Evolutionary conservation across 2,329 filamentous ascomycete species (phyloP), one percentile per base, ranked within the genome.

Genomic region (Myriosclerotinia duriaeana): DNA sequence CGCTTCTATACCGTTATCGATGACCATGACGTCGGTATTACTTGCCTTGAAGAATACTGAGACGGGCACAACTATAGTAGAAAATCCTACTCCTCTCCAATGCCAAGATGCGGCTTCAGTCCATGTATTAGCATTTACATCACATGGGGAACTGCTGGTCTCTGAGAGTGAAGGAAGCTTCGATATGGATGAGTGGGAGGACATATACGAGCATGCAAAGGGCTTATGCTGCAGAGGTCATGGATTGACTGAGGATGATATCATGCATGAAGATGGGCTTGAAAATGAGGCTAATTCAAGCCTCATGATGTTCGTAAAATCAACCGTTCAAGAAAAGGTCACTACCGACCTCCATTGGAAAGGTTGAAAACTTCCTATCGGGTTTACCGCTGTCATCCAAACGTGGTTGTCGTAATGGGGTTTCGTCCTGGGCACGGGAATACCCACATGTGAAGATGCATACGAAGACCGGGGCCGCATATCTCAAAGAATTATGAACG

Each of bases 111-210:
- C 90, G 14, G 82, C 80, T 65, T 96, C 92, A 6, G 79, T 91
- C 30, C 94, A 97, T 76, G 91, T 90, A n/a, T 83, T 97, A 67
- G 89, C 88, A 7, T 96, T 95, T 76, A 89, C 89, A n/a, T 87
- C 88, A 1, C 81, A 87, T 62, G 85, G 89, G 11, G 87, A 91
- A 67, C 80, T 96, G 62, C 79, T 97, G 30, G 78, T 97, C 53
- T 88, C 86, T 44, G 91, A 97, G 78, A 96, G 92, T 74, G 87
- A 94, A 73, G 94, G 94, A 0, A 79, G 80, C 4, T 98, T 97
- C 75, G 85, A 86, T 56, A 81, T 90, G 71, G 83, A 87, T 17
- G 88, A 89, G 70, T 97, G 93, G 92, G 86, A 92, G 66, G 80
- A 83, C 53, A 85, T 90, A 22, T 86, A 88, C 70, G 83, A 88